Conservation (phyloP, 2,329 filamentous ascomycete genomes). For the Penicillium fuscoglaucum region DNA sequence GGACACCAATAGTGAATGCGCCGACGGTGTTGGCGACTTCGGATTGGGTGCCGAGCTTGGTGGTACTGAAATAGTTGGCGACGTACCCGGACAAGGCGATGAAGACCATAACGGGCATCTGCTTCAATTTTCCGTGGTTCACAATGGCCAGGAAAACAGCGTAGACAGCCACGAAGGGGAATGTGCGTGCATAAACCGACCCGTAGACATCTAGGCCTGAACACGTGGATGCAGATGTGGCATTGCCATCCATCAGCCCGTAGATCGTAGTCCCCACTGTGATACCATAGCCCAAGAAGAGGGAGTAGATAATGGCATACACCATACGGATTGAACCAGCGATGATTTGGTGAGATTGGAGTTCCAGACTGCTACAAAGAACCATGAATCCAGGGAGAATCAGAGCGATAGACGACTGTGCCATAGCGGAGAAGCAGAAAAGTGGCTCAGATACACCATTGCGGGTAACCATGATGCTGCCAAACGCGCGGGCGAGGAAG, state of each 20-base stretch:
- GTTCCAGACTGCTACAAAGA: slow-evolving; percentile 62
- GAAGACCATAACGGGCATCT: slow-evolving; percentile 73
- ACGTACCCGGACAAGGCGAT: slow-evolving; percentile 75
- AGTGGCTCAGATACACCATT: slow-evolving; percentile 44
- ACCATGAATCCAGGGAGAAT: slow-evolving; percentile 71
- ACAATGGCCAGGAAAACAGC: slow-evolving; percentile 74
- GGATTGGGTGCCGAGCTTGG: slow-evolving; percentile 67
- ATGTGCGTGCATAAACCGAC: slow-evolving; percentile 52
- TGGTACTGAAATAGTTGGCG: slow-evolving; percentile 73
- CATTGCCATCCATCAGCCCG: slow-evolving; percentile 59
- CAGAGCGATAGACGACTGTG: slow-evolving; percentile 71
- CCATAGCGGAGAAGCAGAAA: slow-evolving; percentile 72
- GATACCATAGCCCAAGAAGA: slow-evolving; percentile 72
- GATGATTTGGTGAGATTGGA: slow-evolving; percentile 69
- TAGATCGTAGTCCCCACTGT: slow-evolving; percentile 66
- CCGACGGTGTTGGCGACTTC: slow-evolving; percentile 79
- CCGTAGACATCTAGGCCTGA: slow-evolving; percentile 53
- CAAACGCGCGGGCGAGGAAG: slow-evolving; percentile 67
- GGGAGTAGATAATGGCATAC: slow-evolving; percentile 72
- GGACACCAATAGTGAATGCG: slow-evolving; percentile 74
- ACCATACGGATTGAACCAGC: slow-evolving; percentile 75
- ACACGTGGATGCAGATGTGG: slow-evolving; percentile 53
- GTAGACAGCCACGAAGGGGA: slow-evolving; percentile 74
- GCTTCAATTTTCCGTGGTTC: slow-evolving; percentile 80
- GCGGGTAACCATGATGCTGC: slow-evolving; percentile 57